Evolutionary conservation across 345 rosid species (phyloP), one percentile per base, ranked within the genome.

Genomic region (Citrus medica): DNA sequence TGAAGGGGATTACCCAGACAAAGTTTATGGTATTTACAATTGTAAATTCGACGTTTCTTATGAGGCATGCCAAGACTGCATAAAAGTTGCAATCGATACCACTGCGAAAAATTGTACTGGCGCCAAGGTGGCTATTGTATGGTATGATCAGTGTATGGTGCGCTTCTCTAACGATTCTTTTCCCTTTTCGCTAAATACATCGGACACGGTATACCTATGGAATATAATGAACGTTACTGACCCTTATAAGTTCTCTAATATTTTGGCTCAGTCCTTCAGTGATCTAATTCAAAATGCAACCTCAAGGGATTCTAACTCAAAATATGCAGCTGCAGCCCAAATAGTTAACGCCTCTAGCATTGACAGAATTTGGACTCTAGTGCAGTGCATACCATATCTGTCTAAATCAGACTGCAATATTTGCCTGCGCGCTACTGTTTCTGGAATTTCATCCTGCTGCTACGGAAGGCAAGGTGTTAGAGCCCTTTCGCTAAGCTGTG

Each of bases 111-210:
- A 0, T 4, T 73, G 76, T 24, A 33, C 37, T 35, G 76, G 66
- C 22, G 24, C 76, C 22, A 73, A 59, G 14, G 51, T 35, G 53
- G 76, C 66, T 22, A 73, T 14, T 73, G 12, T 61, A 7, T 73
- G 76, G 76, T 73, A 73, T 73, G 46, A 58, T 25, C 32, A 59
- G 51, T 73, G 65, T 58, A 3, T 58, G 21, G 67, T 89, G 5
- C 83, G 79, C 5, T 86, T 80, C 56, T 79, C 88, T 0, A 58
- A 82, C 69, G 4, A 25, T 22, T 72, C 84, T 67, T 67, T 76
- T 48, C 12, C 42, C 24, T 46, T 75, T 10, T 28, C 1, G 9
- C 1, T 75, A 69, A 78, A 64, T 0, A 7, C 14, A 1, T 0
- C 2, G 0, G 82, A 74, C 1, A 0, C 0, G 0, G 7, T 0